Percentiles rank a stretch among this genome's conserved stretches.
These are phyloP conservation scores for Phellinidium pouzarii DNA, from an alignment of 1,284 basidiomycete species.

Conservation along the genomic window DNA sequence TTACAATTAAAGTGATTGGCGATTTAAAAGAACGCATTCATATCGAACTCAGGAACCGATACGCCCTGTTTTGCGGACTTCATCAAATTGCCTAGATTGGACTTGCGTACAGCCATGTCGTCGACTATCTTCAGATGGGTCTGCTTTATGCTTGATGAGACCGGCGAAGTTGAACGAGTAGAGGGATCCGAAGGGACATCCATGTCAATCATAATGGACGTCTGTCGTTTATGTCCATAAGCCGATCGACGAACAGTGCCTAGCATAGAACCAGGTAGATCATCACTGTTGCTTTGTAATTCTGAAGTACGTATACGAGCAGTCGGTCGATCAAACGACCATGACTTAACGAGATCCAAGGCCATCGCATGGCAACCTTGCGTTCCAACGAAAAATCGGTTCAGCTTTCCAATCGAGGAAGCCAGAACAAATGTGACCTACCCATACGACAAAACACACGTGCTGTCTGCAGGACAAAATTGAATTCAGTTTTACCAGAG, in stretches of 20 bases:
- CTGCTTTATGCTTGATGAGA: constrained; percentile 19
- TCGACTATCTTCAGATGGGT: constrained; percentile 35
- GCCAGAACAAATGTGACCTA: constrained; percentile 31
- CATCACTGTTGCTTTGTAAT: constrained; percentile 21
- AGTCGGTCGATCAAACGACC: constrained; percentile 81
- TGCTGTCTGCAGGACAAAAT: constrained; percentile 89
- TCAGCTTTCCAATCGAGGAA: constrained; percentile 11
- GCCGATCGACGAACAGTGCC: constrained; percentile 40
- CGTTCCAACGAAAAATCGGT: neutral
- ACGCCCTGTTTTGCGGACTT: constrained; percentile 84
- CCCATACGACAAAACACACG: constrained; percentile 91
- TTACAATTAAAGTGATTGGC: neutral
- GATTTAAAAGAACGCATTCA: constrained; percentile 60
- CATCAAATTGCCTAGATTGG: constrained; percentile 67
- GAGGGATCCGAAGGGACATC: constrained; percentile 62
- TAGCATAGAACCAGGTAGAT: constrained; percentile 23
- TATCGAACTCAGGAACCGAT: constrained; percentile 80
- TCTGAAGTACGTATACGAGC: constrained; percentile 30
- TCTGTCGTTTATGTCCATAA: constrained; percentile 48
- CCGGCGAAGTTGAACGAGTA: constrained; percentile 49
- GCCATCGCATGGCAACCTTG: constrained; percentile 90
- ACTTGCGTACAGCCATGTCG: constrained; percentile 57
- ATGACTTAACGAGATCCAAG: constrained; percentile 78
- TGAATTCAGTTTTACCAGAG: constrained; percentile 80
- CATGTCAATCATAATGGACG: constrained; percentile 83